Percentiles rank a stretch among this genome's conserved stretches.
These are phyloP conservation scores for Diplotaxis tenuifolia DNA, from an alignment of 345 rosid genomes.

Conservation along the genomic window DNA sequence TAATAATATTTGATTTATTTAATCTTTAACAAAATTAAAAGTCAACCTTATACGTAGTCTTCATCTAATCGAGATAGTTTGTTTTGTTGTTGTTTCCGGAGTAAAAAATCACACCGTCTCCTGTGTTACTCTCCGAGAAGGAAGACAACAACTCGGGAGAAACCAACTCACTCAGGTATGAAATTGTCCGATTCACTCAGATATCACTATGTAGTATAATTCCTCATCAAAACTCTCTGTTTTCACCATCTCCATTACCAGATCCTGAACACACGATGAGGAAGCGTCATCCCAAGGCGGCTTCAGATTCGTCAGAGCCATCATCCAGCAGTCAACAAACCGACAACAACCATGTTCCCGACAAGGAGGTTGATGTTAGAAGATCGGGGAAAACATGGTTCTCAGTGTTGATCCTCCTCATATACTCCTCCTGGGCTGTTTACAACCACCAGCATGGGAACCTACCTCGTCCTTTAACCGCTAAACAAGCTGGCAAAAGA, in stretches of 20 bases:
- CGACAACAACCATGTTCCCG: conserved; percentile 13
- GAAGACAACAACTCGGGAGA: neutral
- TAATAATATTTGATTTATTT: no score
- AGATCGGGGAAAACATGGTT: conserved; percentile 64
- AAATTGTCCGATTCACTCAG: neutral
- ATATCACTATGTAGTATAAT: neutral
- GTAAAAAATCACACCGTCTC: neutral
- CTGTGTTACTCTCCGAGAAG: neutral
- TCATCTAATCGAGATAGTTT: conserved; percentile 11
- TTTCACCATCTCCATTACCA: neutral
- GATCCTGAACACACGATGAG: conserved; percentile 31
- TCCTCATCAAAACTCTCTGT: neutral
- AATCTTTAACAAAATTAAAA: no score
- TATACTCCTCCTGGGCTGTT: conserved; percentile 64
- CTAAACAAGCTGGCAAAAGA: conserved; percentile 83
- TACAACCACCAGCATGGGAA: conserved; percentile 57
- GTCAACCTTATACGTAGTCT: neutral
- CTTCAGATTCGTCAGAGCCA: conserved; percentile 26
- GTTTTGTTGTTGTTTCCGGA: neutral
- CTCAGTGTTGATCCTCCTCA: conserved; percentile 40
- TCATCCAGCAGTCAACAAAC: conserved; percentile 19
- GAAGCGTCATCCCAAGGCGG: conserved; percentile 31
- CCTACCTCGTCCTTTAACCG: conserved; percentile 66
- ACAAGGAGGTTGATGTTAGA: conserved; percentile 22
- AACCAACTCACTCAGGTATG: neutral